Percentiles rank a stretch among this genome's conserved stretches.
Evolutionary conservation across 208 protist species (phyloP).

Genomic region (Wallacemonas collosoma): DNA sequence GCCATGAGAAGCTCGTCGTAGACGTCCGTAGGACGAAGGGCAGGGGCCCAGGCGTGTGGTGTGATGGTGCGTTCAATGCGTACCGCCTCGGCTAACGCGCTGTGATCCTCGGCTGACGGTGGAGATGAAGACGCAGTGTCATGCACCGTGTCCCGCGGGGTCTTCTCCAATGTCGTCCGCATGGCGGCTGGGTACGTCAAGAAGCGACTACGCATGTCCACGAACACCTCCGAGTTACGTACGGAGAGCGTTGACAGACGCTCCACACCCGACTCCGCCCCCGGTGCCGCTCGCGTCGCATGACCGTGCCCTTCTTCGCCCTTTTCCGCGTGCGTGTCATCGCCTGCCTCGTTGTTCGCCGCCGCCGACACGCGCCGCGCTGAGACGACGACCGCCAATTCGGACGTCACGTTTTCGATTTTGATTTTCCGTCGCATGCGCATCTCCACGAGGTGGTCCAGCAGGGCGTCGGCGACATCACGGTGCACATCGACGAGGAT

Average conservation of each 20-base stretch:
- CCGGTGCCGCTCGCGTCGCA: too few relatives aligned
- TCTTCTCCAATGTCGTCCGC: neutral
- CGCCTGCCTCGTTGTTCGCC: too few relatives aligned
- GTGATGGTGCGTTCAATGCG: slow-evolving; percentile 11
- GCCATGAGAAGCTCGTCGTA: slow-evolving; percentile 60
- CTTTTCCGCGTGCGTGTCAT: too few relatives aligned
- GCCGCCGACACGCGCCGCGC: neutral
- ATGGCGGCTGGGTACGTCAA: neutral
- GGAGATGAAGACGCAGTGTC: neutral
- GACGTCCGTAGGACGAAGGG: slow-evolving; percentile 14
- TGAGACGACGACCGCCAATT: slow-evolving; percentile 53
- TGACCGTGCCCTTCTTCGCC: too few relatives aligned
- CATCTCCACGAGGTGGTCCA: slow-evolving; percentile 75
- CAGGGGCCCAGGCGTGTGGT: slow-evolving; percentile 20
- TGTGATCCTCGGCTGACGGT: neutral
- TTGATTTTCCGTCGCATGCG: slow-evolving; percentile 77
- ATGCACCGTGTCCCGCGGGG: slow-evolving; percentile 10
- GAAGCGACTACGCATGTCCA: slow-evolving; percentile 47
- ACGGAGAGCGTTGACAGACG: neutral
- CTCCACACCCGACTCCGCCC: neutral
- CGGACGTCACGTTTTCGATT: slow-evolving; percentile 54
- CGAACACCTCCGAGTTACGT: slow-evolving; percentile 50
- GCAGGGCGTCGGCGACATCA: slow-evolving; percentile 27
- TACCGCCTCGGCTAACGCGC: neutral
- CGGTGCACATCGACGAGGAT: slow-evolving; percentile 74